phyloP scores from a whole-genome alignment of 176 grass and related monocot species.

The Pontederia crassipes region DNA sequence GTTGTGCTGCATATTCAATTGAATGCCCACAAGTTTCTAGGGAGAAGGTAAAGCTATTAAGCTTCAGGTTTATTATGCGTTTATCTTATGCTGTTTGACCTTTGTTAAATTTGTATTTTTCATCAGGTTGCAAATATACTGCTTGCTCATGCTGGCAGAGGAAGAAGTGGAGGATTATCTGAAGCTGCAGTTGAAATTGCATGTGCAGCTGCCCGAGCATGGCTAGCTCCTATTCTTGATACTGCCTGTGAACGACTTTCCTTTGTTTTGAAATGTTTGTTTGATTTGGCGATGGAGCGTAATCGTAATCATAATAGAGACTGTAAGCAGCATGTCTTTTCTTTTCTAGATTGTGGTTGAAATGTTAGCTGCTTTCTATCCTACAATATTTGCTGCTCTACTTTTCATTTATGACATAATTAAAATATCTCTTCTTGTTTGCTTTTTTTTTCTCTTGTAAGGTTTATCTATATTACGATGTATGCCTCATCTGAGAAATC shows the following conservation, averaged over 20 bases:
- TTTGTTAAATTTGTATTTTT: constrained; percentile 7
- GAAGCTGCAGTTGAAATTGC: constrained; percentile 95
- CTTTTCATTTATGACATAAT: no score
- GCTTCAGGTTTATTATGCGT: not conserved
- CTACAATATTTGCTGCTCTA: no score
- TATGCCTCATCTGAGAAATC: no score
- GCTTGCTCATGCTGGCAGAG: constrained; percentile 91
- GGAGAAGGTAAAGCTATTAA: constrained; percentile 54
- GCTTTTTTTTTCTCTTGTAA: no score
- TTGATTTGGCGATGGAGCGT: constrained; percentile 85
- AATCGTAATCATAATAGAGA: constrained; percentile 44
- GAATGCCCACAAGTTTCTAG: constrained; percentile 89
- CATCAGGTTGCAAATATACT: constrained; percentile 94
- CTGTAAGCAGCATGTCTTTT: constrained; percentile 27
- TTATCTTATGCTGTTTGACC: not conserved
- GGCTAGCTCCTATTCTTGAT: constrained; percentile 84
- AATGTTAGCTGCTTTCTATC: no score
- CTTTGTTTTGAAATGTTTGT: constrained; percentile 82
- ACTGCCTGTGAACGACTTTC: constrained; percentile 92
- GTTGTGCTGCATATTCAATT: constrained; percentile 82
- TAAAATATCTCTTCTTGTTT: no score
- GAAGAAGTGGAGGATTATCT: constrained; percentile 58
- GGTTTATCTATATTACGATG: no score
- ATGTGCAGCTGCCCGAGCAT: constrained; percentile 64
- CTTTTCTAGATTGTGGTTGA: no score